phyloP scores from a whole-genome alignment of 1,139 yeast species.

The Ogataea hybrid region DNA sequence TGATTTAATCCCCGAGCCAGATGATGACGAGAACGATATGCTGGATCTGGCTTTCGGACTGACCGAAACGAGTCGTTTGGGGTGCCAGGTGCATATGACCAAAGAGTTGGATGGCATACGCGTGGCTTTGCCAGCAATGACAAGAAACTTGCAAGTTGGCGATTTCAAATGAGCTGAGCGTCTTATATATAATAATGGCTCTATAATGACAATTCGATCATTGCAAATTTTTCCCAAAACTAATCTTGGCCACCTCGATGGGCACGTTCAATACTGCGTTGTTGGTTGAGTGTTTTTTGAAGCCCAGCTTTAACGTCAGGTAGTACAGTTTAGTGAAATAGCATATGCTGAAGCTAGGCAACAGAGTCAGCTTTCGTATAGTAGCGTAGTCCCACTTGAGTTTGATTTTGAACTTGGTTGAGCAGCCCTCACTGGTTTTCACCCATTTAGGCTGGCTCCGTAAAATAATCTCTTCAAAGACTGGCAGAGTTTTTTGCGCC shows the following conservation, averaged over 20 bases:
- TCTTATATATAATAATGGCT: slow-evolving; percentile 4
- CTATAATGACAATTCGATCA: background rate
- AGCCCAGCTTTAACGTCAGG: slow-evolving; percentile 12
- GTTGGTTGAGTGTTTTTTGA: slow-evolving; percentile 17
- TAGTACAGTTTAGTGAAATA: slow-evolving; percentile 18
- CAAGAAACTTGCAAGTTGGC: slow-evolving; percentile 79
- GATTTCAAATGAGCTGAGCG: slow-evolving; percentile 49
- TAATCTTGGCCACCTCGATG: slow-evolving; percentile 20
- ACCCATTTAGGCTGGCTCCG: slow-evolving; percentile 19
- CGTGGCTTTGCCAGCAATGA: slow-evolving; percentile 98
- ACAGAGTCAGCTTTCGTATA: slow-evolving; percentile 14
- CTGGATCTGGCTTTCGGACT: slow-evolving; percentile 95
- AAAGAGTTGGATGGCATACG: slow-evolving; percentile 90
- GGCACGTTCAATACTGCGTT: slow-evolving; percentile 18
- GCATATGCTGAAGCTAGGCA: slow-evolving; percentile 23
- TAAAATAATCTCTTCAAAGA: slow-evolving; percentile 16
- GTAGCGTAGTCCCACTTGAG: slow-evolving; percentile 13
- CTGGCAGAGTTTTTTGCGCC: slow-evolving; percentile 13
- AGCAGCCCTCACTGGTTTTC: slow-evolving; percentile 10
- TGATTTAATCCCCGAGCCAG: slow-evolving; percentile 91
- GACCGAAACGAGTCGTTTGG: slow-evolving; percentile 93
- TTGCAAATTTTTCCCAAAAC: slow-evolving; percentile 4
- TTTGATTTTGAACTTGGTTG: slow-evolving; percentile 14
- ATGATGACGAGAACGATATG: slow-evolving; percentile 98
- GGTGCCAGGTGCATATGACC: slow-evolving; percentile 89